A percentile compares a stretch with the other conserved stretches of the same genome.
phyloP scores from a whole-genome alignment of 148 eudicot species.

The Rhododendron ferrugineum region DNA sequence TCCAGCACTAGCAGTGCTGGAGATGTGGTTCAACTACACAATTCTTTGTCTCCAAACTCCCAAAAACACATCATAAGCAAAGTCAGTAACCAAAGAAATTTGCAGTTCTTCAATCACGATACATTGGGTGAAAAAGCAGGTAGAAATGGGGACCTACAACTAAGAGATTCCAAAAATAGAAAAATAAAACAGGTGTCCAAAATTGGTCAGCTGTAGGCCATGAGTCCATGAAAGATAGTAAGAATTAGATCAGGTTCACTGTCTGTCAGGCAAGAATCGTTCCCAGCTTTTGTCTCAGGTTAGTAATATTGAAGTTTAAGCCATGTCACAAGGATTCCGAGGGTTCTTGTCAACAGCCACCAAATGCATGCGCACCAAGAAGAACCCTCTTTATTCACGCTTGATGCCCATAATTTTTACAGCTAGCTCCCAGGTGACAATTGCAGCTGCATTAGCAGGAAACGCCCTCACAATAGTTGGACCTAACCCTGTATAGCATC shows the following conservation, averaged over 20 bases:
- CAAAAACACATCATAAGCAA: neutral
- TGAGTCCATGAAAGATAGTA: neutral
- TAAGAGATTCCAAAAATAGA: neutral
- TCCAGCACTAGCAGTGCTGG: neutral
- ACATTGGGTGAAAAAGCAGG: neutral
- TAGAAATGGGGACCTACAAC: neutral
- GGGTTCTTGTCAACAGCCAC: conserved; percentile 8
- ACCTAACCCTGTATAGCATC: conserved; percentile 89
- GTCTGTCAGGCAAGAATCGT: neutral
- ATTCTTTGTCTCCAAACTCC: neutral
- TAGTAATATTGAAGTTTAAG: conserved; percentile 1
- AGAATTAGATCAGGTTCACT: neutral
- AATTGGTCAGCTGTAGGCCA: neutral
- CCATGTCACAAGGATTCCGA: conserved; percentile 5
- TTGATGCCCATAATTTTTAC: conserved; percentile 66
- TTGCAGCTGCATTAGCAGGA: conserved; percentile 98
- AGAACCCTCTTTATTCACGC: conserved; percentile 30
- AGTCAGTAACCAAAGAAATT: neutral
- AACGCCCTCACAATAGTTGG: conserved; percentile 80
- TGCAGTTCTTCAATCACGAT: neutral
- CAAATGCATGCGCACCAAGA: neutral
- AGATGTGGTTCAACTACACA: neutral
- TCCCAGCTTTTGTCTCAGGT: neutral
- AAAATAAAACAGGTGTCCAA: neutral
- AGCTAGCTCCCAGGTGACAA: conserved; percentile 88